Evolutionary conservation across 129 eudicot species (phyloP).

Genomic region (Glebionis coronaria): DNA sequence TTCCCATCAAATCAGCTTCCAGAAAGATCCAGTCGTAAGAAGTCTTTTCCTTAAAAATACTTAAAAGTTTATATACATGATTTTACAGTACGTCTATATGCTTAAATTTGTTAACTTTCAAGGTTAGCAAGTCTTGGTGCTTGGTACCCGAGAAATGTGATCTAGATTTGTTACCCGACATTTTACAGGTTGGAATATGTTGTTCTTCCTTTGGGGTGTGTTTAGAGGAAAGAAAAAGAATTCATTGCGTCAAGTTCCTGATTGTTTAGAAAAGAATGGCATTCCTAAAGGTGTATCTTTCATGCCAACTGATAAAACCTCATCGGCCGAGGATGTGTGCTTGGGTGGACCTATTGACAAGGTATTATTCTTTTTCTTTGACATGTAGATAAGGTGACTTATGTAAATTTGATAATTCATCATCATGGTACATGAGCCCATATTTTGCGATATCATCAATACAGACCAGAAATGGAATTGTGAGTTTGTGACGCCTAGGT

Average conservation of each 20-base stretch:
- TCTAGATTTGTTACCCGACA: neutral
- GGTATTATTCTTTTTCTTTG: slow-evolving; percentile 15
- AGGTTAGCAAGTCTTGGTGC: too few relatives aligned
- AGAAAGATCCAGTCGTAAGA: slow-evolving; percentile 74
- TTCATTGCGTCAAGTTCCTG: slow-evolving; percentile 35
- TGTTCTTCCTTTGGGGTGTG: slow-evolving; percentile 89
- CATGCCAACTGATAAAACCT: slow-evolving; percentile 39
- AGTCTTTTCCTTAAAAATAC: slow-evolving; percentile 13
- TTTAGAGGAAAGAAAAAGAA: slow-evolving; percentile 69
- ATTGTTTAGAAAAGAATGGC: slow-evolving; percentile 19
- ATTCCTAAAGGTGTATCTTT: slow-evolving; percentile 18
- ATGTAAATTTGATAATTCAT: too few relatives aligned
- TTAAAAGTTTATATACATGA: slow-evolving; percentile 9
- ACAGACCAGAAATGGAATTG: too few relatives aligned
- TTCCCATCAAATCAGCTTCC: slow-evolving; percentile 92
- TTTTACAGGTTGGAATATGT: slow-evolving; percentile 78
- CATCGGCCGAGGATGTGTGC: slow-evolving; percentile 44
- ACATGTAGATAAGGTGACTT: too few relatives aligned
- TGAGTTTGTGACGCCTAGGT: too few relatives aligned
- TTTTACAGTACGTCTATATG: neutral
- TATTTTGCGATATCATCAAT: too few relatives aligned
- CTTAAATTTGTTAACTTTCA: neutral
- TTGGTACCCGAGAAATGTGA: neutral
- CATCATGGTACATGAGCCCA: too few relatives aligned
- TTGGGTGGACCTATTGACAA: slow-evolving; percentile 33